phyloP scores from a whole-genome alignment of 345 rosid species.

The Microcos paniculata region DNA sequence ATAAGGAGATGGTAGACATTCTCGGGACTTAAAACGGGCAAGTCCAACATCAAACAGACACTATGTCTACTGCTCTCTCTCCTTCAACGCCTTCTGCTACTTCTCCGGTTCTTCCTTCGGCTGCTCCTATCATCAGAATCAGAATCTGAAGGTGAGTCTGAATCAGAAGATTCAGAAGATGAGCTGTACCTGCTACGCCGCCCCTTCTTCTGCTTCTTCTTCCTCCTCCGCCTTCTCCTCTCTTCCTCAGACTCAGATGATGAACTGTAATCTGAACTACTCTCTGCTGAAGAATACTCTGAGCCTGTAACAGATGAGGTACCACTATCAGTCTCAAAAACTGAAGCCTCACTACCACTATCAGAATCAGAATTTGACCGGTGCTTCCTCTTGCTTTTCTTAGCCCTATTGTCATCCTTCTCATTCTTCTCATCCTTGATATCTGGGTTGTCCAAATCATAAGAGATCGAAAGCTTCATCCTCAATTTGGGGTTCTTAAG shows the following conservation, averaged over 20 bases:
- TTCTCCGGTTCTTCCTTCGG: constrained; percentile 63
- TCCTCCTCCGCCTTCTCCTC: constrained; percentile 60
- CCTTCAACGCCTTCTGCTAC: constrained; percentile 36
- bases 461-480: constrained; percentile 54
- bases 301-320: constrained; percentile 58
- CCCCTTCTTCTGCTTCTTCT: constrained; percentile 63
- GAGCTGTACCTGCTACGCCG: constrained; percentile 59
- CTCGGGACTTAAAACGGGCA: neutral
- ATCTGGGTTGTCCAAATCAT: constrained; percentile 55
- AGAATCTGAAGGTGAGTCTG: constrained; percentile 66
- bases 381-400: constrained; percentile 90
- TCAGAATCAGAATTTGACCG: constrained; percentile 58
- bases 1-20: neutral
- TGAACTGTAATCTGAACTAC: constrained; percentile 64
- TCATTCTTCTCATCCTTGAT: constrained; percentile 44
- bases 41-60: neutral
- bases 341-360: constrained; percentile 86
- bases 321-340: constrained; percentile 79
- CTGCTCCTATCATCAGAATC: constrained; percentile 65
- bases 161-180: constrained; percentile 76
- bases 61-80: neutral
- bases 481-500: constrained; percentile 87
- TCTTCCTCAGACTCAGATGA: constrained; percentile 80
- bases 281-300: constrained; percentile 60
- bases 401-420: constrained; percentile 46